A percentile compares a stretch with the other conserved stretches of the same genome.
Conservation (phyloP, 345 rosid genomes). For the Lagerstroemia speciosa region DNA sequence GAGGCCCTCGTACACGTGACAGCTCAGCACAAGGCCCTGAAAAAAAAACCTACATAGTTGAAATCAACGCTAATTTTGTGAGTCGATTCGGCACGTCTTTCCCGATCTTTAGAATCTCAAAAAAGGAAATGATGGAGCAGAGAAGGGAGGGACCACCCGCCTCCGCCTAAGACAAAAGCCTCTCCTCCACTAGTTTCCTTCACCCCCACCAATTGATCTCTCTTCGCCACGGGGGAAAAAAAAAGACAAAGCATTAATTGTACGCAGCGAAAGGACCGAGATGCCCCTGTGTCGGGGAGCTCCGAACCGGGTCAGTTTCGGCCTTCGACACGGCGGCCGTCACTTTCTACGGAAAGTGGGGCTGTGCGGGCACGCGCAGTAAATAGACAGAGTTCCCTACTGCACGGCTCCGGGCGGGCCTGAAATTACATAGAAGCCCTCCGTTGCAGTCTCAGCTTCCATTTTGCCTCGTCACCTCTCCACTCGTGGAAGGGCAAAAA, state of each 20-base stretch:
- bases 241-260: background rate
- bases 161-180: background rate
- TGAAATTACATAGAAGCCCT: background rate
- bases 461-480: too few relatives aligned
- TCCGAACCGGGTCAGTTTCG: background rate
- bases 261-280: background rate
- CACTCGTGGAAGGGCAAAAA: too few relatives aligned
- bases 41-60: background rate
- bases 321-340: background rate
- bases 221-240: background rate
- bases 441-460: too few relatives aligned
- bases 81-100: too few relatives aligned
- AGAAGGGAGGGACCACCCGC: conserved; percentile 1
- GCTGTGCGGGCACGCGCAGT: background rate
- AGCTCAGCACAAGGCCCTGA: background rate
- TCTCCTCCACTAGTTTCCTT: conserved; percentile 2
- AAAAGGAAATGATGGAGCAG: too few relatives aligned
- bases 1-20: background rate
- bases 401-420: background rate
- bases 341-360: conserved; percentile 2
- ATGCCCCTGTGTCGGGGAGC: background rate
- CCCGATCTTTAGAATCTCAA: too few relatives aligned
- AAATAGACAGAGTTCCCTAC: too few relatives aligned
- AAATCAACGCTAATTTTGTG: too few relatives aligned
- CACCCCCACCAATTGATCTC: background rate